A percentile compares a stretch with the other conserved stretches of the same genome.
Conservation (phyloP, 805 yeast genomes). For the Wickerhamiella qilinensis region DNA sequence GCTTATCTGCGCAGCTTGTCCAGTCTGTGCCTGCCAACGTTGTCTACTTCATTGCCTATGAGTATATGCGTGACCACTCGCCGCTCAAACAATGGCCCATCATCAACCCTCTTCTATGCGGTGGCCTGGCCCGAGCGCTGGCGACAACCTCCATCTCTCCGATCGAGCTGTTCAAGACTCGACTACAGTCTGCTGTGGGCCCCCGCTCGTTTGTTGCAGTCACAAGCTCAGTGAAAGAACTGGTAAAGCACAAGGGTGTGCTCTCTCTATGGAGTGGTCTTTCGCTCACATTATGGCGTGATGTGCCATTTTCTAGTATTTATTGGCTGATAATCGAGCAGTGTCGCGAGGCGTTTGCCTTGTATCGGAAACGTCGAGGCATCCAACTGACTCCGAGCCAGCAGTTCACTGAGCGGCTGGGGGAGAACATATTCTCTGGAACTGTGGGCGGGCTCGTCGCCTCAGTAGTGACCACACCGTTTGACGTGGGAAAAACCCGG, state of each 20-base stretch:
- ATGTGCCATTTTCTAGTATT: slow-evolving; percentile 90
- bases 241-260: slow-evolving; percentile 41
- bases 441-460: slow-evolving; percentile 73
- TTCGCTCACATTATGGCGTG: slow-evolving; percentile 84
- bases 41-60: slow-evolving; percentile 89
- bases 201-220: slow-evolving; percentile 31
- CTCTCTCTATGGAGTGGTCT: slow-evolving; percentile 67
- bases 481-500: slow-evolving; percentile 93
- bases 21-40: slow-evolving; percentile 92
- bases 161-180: slow-evolving; percentile 68
- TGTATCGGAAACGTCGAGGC: neutral
- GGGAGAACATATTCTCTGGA: slow-evolving; percentile 51
- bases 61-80: slow-evolving; percentile 62
- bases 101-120: slow-evolving; percentile 68
- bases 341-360: neutral
- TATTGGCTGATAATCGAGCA: slow-evolving; percentile 82
- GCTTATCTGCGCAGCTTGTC: slow-evolving; percentile 55
- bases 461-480: slow-evolving; percentile 80
- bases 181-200: slow-evolving; percentile 60
- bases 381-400: neutral
- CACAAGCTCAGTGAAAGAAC: slow-evolving; percentile 34
- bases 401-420: slow-evolving; percentile 16
- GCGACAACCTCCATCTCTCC: slow-evolving; percentile 84
- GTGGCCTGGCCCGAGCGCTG: slow-evolving; percentile 63
- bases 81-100: slow-evolving; percentile 28